Conservation (phyloP, 495 filamentous ascomycete species). For the Podospora anserina region DNA sequence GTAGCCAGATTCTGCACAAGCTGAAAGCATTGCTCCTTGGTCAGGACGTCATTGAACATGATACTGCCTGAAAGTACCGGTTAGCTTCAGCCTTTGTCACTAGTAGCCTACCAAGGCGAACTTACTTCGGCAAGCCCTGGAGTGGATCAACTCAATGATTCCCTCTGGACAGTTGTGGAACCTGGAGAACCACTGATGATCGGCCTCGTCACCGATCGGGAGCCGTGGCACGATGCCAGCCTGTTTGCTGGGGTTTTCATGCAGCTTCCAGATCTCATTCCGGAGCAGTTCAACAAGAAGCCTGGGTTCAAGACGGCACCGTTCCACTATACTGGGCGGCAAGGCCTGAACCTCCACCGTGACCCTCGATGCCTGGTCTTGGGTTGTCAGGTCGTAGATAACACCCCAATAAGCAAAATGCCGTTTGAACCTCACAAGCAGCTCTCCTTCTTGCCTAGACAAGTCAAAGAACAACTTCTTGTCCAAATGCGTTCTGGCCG, state of each 20-base stretch:
- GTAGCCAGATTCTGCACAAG: conserved; percentile 60
- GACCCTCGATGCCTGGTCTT: conserved; percentile 2
- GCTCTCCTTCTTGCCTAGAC: conserved; percentile 51
- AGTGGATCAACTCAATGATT: conserved; percentile 85
- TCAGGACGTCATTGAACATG: conserved; percentile 91
- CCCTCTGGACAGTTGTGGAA: conserved; percentile 68
- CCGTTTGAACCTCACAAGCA: conserved; percentile 51
- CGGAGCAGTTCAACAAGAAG: conserved; percentile 69
- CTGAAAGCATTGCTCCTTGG: conserved; percentile 58
- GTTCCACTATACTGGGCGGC: conserved; percentile 68
- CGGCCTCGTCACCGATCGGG: conserved; percentile 9
- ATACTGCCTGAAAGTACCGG: conserved; percentile 56
- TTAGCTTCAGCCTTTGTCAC: not conserved
- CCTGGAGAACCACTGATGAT: conserved; percentile 51
- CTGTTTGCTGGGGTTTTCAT: conserved; percentile 27
- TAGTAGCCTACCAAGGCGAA: not conserved
- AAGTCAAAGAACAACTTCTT: conserved; percentile 63
- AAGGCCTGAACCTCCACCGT: conserved; percentile 55
- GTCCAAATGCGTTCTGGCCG: conserved; percentile 31
- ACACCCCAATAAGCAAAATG: conserved; percentile 75
- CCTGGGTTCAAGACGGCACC: conserved; percentile 67
- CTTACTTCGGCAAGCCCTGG: conserved; percentile 75
- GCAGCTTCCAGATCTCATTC: conserved; percentile 63
- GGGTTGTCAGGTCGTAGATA: conserved; percentile 45
- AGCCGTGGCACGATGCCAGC: not conserved